Evolutionary conservation across 176 grass and related monocot genomes (phyloP), one percentile per base, ranked within the genome.

Genomic region (Triticum urartu): DNA sequence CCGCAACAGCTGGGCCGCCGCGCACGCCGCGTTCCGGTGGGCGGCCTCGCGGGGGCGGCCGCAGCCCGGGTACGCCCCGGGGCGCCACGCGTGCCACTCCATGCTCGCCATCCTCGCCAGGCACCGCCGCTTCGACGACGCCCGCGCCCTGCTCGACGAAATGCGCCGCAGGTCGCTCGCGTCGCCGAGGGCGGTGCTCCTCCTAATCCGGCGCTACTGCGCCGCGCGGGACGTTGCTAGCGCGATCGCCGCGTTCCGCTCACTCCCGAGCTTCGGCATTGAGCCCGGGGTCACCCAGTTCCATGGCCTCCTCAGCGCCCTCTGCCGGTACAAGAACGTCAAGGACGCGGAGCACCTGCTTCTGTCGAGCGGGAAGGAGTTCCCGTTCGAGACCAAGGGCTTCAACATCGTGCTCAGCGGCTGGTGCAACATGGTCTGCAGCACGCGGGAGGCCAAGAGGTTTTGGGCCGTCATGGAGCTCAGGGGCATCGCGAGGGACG

Each of bases 331-430:
- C 84, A 98, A 95, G 89, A 95, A 92, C 65, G 88, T 93, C 8
- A 72, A 83, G 77, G 91, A 98, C 26, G 93, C 90, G 7, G 95
- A 98, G 86, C 88, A 98, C 78, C 78, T 98, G 86, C 87, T 98
- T 1, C 54, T 98, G 38, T 92, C 87, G 81, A 92, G 91, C 63
- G 86, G 91, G 58, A 63, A 80, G 21, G 65, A 79, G 26, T 95
- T 94, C 79, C 91, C 89, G 5, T 94, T 95, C 20, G 86, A 95
- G 79, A 95, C 88, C 77, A 95, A 98, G 84, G 94, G 96, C 79
- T 98, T 95, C 43, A 98, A 94, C 84, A 94, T 95, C 30, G 88
- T 95, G 18, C 91, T 98, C 68, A 98, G 92, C 1, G 93, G 96
- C 13, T 95, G 93, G 93, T 92, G 93, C 82, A 94, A 89, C 67